Conservation (phyloP, 352 stramenopile species). For the Pythium periplocum region DNA sequence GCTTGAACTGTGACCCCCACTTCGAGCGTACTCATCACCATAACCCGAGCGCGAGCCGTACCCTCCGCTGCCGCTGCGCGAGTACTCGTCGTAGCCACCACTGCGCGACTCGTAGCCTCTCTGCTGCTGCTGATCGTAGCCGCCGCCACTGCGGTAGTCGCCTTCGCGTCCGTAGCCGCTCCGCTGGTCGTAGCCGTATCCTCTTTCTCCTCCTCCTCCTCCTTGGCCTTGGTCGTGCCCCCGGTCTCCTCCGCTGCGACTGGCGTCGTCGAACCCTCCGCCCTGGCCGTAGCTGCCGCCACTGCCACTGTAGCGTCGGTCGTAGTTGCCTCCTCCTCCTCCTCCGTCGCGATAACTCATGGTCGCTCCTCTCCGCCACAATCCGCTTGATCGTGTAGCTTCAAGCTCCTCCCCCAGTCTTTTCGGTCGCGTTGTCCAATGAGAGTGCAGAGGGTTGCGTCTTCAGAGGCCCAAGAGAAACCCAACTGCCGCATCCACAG, state of each 20-base stretch:
- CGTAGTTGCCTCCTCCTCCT: constrained; percentile 15
- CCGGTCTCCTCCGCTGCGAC: constrained; percentile 6
- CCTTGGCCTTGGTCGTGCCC: neutral
- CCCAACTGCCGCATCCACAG: too few species aligned
- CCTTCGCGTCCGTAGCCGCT: constrained; percentile 11
- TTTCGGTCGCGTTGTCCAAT: too few species aligned
- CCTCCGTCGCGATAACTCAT: constrained; percentile 15
- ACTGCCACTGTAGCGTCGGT: constrained; percentile 9
- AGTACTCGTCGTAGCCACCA: constrained; percentile 15
- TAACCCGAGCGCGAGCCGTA: constrained; percentile 27
- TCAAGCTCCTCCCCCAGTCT: too few species aligned
- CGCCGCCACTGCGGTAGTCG: constrained; percentile 12
- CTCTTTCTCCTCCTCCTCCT: too few species aligned
- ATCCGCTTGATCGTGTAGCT: too few species aligned
- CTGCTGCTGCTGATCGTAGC: constrained; percentile 22
- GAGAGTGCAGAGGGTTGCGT: too few species aligned
- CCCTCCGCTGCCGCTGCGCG: constrained; percentile 6
- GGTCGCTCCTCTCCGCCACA: constrained; percentile 2
- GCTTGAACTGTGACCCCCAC: constrained; percentile 3
- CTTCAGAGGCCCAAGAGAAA: too few species aligned
- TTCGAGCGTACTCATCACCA: neutral
- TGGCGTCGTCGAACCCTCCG: constrained; percentile 13
- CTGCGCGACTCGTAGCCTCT: constrained; percentile 16
- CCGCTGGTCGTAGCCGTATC: constrained; percentile 18
- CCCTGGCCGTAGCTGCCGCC: constrained; percentile 1